Percentiles rank a stretch among this genome's conserved stretches.
These are phyloP conservation scores for Penicillium sp. DNA, from an alignment of 2,329 filamentous ascomycete species.

Conservation along the genomic window DNA sequence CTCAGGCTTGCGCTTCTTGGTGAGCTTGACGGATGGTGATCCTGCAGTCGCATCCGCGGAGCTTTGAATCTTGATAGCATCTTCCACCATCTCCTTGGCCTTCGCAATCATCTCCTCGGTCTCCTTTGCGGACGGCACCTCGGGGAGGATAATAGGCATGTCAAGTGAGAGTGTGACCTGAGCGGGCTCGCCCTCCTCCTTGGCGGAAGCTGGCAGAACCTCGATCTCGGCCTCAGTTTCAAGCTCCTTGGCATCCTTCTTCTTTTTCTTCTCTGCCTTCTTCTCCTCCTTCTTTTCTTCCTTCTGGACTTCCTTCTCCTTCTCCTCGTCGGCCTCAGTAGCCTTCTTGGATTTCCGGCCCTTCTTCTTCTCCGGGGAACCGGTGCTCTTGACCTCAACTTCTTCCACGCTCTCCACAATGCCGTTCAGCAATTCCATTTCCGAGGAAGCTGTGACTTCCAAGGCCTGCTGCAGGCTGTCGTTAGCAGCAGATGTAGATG, in stretches of 20 bases:
- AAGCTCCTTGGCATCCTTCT: conserved; percentile 50
- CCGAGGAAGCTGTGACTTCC: conserved; percentile 42
- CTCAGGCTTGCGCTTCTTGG: conserved; percentile 72
- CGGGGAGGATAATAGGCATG: conserved; percentile 65
- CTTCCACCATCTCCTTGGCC: conserved; percentile 84
- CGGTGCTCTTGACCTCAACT: conserved; percentile 20
- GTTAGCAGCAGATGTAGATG: conserved; percentile 50
- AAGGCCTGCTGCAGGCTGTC: conserved; percentile 51
- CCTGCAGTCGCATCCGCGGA: conserved; percentile 39
- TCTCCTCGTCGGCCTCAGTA: conserved; percentile 11
- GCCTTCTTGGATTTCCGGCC: conserved; percentile 24
- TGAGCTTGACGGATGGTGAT: conserved; percentile 33
- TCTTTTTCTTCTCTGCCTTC: conserved; percentile 25
- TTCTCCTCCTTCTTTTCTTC: conserved; percentile 17
- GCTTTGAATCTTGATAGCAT: conserved; percentile 56
- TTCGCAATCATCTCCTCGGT: conserved; percentile 80
- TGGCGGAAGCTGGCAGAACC: conserved; percentile 42
- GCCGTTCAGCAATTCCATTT: conserved; percentile 22
- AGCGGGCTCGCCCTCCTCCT: conserved; percentile 64
- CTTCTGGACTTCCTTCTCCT: conserved; percentile 31
- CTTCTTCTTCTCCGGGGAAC: conserved; percentile 24
- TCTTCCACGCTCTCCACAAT: conserved; percentile 26
- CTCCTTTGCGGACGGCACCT: conserved; percentile 74
- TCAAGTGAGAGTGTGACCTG: conserved; percentile 75
- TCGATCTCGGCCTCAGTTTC: background rate